phyloP scores from a whole-genome alignment of 345 rosid species.

The Excoecaria agallocha region DNA sequence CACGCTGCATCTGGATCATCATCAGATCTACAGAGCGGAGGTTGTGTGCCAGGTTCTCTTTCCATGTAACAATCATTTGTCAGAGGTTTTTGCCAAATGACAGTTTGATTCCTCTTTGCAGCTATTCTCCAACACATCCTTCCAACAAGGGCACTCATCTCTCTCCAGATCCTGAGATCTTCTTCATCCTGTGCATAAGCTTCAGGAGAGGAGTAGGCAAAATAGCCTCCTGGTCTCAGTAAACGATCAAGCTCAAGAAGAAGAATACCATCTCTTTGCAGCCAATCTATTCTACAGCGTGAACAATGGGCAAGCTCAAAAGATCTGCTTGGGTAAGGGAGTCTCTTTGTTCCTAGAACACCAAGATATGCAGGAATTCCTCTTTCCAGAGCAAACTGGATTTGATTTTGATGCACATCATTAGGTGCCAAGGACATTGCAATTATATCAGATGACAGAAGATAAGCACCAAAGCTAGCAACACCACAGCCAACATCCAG shows the following conservation, averaged over 20 bases:
- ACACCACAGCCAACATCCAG: slow-evolving; percentile 99
- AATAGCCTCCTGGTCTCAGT: slow-evolving; percentile 97
- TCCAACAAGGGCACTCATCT: slow-evolving; percentile 87
- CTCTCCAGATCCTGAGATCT: slow-evolving; percentile 86
- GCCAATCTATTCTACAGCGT: slow-evolving; percentile 98
- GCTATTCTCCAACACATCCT: slow-evolving; percentile 99
- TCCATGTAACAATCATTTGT: slow-evolving; percentile 83
- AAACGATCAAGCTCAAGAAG: slow-evolving; percentile 96
- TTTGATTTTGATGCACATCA: slow-evolving; percentile 99
- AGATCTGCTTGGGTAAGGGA: slow-evolving; percentile 99
- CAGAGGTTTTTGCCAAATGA: slow-evolving; percentile 91
- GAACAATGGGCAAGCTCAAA: slow-evolving; percentile 98
- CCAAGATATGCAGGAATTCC: slow-evolving; percentile 99
- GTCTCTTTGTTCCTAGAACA: slow-evolving; percentile 90
- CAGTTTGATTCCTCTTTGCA: slow-evolving; percentile 88
- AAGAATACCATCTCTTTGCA: slow-evolving; percentile 95
- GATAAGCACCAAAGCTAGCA: slow-evolving; percentile 97
- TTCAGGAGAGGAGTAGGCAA: slow-evolving; percentile 98
- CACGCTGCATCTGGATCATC: slow-evolving; percentile 88
- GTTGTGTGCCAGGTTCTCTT: slow-evolving; percentile 78
- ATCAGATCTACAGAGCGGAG: slow-evolving; percentile 86
- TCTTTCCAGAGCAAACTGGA: slow-evolving; percentile 96
- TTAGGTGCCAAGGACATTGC: slow-evolving; percentile 96
- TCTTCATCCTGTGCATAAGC: slow-evolving; percentile 98
- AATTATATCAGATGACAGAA: slow-evolving; percentile 77